Evolutionary conservation across 2,329 filamentous ascomycete species (phyloP), one percentile per base, ranked within the genome.

Genomic region (Neonectria punicea): DNA sequence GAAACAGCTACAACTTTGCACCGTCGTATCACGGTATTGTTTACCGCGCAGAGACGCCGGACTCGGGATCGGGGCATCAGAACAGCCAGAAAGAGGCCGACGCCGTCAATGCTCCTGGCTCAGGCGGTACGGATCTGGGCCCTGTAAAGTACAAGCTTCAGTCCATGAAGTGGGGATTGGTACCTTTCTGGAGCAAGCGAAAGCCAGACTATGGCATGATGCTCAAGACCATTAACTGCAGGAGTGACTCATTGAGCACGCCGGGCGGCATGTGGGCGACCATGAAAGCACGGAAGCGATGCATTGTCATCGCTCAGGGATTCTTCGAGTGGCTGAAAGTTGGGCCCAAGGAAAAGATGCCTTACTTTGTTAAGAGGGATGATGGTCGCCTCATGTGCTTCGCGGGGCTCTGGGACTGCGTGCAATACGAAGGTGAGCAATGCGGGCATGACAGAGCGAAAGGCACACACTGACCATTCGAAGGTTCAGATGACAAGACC

Each of bases 311-410:
- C 6, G 94, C 93, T 10, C 92, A 98, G 79, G 96, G 96, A 1
- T 99, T 98, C 79, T 99, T 93, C 75, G 96, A 99, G 79, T 98
- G 96, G 96, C 82, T 97, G 65, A 95, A 95, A 79, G 93, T 90
- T 73, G 90, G 73, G 58, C 84, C 74, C 7, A 94, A 92, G 71
- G 91, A 96, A 58, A 97, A 93, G 80, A 82, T 95, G 2, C 95
- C 96, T 11, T 90, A 98, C 78, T 98, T 90, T 73, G 87, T 93
- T 22, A 94, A 90, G 79, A 85, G 94, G 30, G 92, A 89, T 71
- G 95, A 98, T 76, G 92, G 92, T 0, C 87, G 89, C 72, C 81
- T 98, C 72, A 93, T 97, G 91, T 95, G 89, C 74, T 90, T 98
- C 73, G 95, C 95, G 11, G 96, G 95, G 0, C 80, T 99, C 5